These are phyloP conservation scores for Globisporangium acanthophoron DNA, from an alignment of 352 stramenopile genomes.

Conservation along the genomic window DNA sequence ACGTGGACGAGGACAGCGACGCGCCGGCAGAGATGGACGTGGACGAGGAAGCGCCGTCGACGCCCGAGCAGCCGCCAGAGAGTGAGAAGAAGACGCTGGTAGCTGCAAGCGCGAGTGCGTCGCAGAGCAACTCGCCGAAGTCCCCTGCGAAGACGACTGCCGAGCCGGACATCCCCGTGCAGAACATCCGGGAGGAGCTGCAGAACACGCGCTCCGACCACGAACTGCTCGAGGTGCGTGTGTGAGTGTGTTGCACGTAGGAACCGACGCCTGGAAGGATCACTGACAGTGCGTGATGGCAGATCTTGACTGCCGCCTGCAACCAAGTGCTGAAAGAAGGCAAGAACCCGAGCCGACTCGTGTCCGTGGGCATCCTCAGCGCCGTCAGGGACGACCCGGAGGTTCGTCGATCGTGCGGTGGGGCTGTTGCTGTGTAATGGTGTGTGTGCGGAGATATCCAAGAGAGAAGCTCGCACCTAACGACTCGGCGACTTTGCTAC, in stretches of 20 bases:
- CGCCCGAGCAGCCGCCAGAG: constrained; percentile 9
- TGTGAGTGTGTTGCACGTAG: not conserved
- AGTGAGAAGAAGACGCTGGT: constrained; percentile 20
- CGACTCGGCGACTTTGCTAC: not conserved
- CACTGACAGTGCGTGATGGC: not conserved
- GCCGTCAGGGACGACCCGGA: constrained; percentile 48
- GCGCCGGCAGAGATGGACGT: not conserved
- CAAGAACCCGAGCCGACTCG: constrained; percentile 47
- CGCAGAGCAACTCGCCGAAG: constrained; percentile 43
- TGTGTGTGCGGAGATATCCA: not conserved
- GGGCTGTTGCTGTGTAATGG: not conserved
- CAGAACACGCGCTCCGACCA: constrained; percentile 15
- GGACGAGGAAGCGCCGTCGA: constrained; percentile 2
- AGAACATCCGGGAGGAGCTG: constrained; percentile 43
- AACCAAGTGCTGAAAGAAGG: constrained; percentile 49
- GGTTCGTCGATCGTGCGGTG: constrained; percentile 14
- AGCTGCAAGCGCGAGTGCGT: constrained; percentile 22
- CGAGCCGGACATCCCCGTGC: constrained; percentile 34
- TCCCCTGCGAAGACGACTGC: constrained; percentile 7
- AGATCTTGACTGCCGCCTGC: constrained; percentile 51
- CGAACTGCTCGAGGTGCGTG: constrained; percentile 44
- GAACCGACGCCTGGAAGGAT: not conserved
- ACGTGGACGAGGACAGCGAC: not conserved
- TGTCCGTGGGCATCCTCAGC: constrained; percentile 53
- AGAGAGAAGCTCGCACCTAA: not conserved